A percentile compares a stretch with the other conserved stretches of the same genome.
Conservation (phyloP, 495 filamentous ascomycete species). For the Elasticomyces elasticus region DNA sequence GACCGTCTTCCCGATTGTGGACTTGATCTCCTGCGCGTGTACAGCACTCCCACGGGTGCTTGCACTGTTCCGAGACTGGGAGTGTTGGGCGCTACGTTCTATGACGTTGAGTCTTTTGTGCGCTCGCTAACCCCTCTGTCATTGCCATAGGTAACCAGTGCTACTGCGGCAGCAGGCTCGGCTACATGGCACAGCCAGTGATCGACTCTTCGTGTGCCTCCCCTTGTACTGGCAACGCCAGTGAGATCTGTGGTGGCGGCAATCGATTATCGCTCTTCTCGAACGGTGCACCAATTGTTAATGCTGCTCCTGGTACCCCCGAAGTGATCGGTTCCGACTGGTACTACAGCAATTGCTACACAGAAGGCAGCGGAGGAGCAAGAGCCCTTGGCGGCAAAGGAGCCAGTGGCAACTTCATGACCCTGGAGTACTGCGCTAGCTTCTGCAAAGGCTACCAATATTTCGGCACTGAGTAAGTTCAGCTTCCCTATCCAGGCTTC, state of each 20-base stretch:
- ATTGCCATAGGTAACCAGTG: slow-evolving; percentile 17
- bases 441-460: slow-evolving; percentile 31
- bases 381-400: slow-evolving; percentile 7
- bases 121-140: too few relatives aligned
- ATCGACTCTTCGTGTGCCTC: slow-evolving; percentile 6
- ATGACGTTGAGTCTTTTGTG: too few relatives aligned
- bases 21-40: too few relatives aligned
- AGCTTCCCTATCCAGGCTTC: too few relatives aligned
- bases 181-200: slow-evolving; percentile 6
- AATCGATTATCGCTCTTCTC: slow-evolving; percentile 30
- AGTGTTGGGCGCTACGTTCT: too few relatives aligned
- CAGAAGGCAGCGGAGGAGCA: slow-evolving; percentile 7
- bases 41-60: too few relatives aligned
- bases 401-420: slow-evolving; percentile 6
- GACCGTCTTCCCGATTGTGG: too few relatives aligned
- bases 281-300: neutral
- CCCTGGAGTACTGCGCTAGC: slow-evolving; percentile 13
- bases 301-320: slow-evolving; percentile 3
- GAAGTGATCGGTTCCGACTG: neutral
- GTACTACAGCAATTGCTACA: slow-evolving; percentile 10
- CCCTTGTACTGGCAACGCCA: slow-evolving; percentile 13
- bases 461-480: slow-evolving; percentile 37
- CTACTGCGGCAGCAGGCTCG: slow-evolving; percentile 16
- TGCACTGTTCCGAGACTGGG: too few relatives aligned
- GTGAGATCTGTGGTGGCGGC: slow-evolving; percentile 16